Evolutionary conservation across 345 rosid genomes (phyloP).

Genomic region (Ailanthus altissimus): DNA sequence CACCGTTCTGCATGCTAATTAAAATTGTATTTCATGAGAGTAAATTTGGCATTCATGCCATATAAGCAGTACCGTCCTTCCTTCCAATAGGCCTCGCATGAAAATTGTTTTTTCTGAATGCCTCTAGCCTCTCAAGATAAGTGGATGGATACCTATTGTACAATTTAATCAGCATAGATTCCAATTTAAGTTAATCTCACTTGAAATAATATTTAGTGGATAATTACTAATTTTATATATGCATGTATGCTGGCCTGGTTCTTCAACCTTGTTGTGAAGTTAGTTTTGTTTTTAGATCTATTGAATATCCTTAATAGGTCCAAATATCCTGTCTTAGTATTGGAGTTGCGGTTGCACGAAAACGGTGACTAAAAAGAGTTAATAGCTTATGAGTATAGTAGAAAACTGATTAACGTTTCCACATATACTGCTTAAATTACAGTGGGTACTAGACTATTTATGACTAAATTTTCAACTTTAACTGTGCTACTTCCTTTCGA

Average conservation of each 20-base stretch:
- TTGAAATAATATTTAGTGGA: background rate
- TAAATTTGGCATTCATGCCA: background rate
- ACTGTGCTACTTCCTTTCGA: background rate
- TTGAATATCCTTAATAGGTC: background rate
- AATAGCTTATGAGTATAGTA: background rate
- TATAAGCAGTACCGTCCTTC: background rate
- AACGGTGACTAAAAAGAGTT: background rate
- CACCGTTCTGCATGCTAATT: background rate
- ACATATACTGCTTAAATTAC: background rate
- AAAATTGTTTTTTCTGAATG: background rate
- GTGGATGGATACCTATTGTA: background rate
- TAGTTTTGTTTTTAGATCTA: background rate
- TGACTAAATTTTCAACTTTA: background rate
- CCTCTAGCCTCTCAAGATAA: background rate
- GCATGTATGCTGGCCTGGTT: background rate
- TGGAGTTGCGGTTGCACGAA: background rate
- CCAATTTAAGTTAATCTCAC: background rate
- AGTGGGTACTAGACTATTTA: background rate
- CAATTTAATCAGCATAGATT: background rate
- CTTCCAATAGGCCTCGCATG: background rate
- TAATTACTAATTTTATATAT: no score
- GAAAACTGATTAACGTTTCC: background rate
- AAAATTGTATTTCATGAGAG: background rate
- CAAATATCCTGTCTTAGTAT: background rate
- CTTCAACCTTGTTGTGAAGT: slow-evolving; percentile 1